phyloP scores from a whole-genome alignment of 192 early-diverging fungal genomes.

The Entomortierella parvispora region DNA sequence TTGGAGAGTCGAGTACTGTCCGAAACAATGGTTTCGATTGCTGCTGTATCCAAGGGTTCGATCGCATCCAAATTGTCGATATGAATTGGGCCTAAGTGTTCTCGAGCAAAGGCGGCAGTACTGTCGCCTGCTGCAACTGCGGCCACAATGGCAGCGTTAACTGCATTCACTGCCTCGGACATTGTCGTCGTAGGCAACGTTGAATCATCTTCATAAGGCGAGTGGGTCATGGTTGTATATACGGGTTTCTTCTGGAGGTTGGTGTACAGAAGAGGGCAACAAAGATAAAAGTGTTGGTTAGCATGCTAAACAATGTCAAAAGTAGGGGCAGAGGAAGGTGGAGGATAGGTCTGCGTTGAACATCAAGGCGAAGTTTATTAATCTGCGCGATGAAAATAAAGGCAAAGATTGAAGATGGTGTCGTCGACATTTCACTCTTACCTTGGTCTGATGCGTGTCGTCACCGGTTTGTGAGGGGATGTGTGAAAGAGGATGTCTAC shows the following conservation, averaged over 20 bases:
- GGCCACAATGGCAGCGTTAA: constrained; percentile 49
- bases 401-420: no score
- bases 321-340: no score
- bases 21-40: constrained; percentile 29
- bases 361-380: no score
- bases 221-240: constrained; percentile 22
- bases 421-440: no score
- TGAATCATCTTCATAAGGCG: constrained; percentile 24
- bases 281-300: no score
- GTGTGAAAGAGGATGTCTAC: no score
- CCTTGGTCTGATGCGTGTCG: no score
- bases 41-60: constrained; percentile 10
- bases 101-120: constrained; percentile 20
- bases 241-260: neutral
- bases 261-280: neutral
- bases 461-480: no score
- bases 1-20: constrained; percentile 1
- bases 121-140: constrained; percentile 42
- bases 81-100: constrained; percentile 3
- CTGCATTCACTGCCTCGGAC: constrained; percentile 43
- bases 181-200: constrained; percentile 28
- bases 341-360: no score
- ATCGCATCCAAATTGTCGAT: constrained; percentile 17
- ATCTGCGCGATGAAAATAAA: no score
- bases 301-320: no score